Conservation (phyloP, 1,284 basidiomycete species). For the Leccinum subatratum region DNA sequence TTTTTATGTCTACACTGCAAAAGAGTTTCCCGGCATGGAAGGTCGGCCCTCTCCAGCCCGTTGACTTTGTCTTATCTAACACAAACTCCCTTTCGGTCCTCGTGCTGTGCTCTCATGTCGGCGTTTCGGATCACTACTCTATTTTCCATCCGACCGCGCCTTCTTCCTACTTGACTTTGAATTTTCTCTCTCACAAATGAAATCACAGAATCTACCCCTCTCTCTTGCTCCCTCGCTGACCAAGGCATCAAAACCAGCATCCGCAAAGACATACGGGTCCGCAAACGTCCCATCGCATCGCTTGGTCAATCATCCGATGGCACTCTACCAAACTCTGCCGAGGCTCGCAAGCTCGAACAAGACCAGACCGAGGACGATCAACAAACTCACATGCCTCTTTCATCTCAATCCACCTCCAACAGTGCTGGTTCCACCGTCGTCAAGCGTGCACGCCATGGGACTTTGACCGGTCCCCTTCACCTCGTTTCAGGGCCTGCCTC, state of each 20-base stretch:
- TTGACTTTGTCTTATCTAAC: slow-evolving; percentile 24
- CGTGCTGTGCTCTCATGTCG: slow-evolving; percentile 11
- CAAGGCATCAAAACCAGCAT: slow-evolving; percentile 93
- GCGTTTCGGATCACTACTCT: slow-evolving; percentile 24
- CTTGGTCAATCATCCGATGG: slow-evolving; percentile 38
- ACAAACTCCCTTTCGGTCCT: slow-evolving; percentile 11
- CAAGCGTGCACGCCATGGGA: slow-evolving; percentile 31
- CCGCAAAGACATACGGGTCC: slow-evolving; percentile 78
- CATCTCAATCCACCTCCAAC: slow-evolving; percentile 16
- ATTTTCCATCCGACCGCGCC: slow-evolving; percentile 12
- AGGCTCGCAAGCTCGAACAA: slow-evolving; percentile 26
- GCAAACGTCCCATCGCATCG: slow-evolving; percentile 56
- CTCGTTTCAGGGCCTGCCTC: slow-evolving; percentile 21
- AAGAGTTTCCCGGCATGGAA: slow-evolving; percentile 93
- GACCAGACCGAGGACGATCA: slow-evolving; percentile 26
- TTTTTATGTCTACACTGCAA: slow-evolving; percentile 89
- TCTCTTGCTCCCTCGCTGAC: slow-evolving; percentile 84
- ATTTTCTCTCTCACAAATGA: slow-evolving; percentile 3
- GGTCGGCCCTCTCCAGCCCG: slow-evolving; percentile 42
- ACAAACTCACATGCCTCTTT: slow-evolving; percentile 10
- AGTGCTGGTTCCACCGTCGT: slow-evolving; percentile 5
- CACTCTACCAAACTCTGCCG: slow-evolving; percentile 23
- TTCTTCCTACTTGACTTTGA: slow-evolving; percentile 4
- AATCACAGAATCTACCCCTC: slow-evolving; percentile 71
- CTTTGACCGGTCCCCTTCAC: slow-evolving; percentile 24